phyloP scores from a whole-genome alignment of 1,284 basidiomycete genomes.

The Trichosporon ovoides region DNA sequence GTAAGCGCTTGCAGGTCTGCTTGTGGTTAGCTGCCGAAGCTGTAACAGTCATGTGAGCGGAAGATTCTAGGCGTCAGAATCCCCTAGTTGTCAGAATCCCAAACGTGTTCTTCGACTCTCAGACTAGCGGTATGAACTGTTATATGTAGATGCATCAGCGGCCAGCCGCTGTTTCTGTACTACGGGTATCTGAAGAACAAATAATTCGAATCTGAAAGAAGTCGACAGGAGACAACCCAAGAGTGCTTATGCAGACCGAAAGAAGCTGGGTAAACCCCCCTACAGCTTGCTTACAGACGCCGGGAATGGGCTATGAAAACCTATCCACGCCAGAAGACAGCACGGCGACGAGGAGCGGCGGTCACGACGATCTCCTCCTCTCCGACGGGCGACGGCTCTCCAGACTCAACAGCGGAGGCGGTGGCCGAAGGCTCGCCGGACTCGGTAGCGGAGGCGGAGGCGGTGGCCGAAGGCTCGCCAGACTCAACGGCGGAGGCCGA shows the following conservation, averaged over 20 bases:
- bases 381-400: not conserved
- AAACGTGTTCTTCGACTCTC: not conserved
- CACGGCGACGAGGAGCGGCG: slow-evolving; percentile 10
- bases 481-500: not conserved
- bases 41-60: not conserved
- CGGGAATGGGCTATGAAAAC: not conserved
- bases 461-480: not conserved
- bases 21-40: slow-evolving; percentile 27
- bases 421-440: not conserved
- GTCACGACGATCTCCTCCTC: slow-evolving; percentile 1
- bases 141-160: not conserved
- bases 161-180: not conserved
- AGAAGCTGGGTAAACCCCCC: not conserved
- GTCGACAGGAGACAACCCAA: not conserved
- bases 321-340: slow-evolving; percentile 16
- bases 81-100: not conserved
- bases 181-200: slow-evolving; percentile 1
- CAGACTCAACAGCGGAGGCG: slow-evolving; percentile 1
- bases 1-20: slow-evolving; percentile 36
- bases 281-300: not conserved
- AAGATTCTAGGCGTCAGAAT: not conserved
- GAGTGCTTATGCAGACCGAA: slow-evolving; percentile 3
- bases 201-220: no score
- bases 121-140: not conserved
- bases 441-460: not conserved